A percentile compares a stretch with the other conserved stretches of the same genome.
Conservation (phyloP, 805 yeast species). For the Schwanniomyces vanrijiae region DNA sequence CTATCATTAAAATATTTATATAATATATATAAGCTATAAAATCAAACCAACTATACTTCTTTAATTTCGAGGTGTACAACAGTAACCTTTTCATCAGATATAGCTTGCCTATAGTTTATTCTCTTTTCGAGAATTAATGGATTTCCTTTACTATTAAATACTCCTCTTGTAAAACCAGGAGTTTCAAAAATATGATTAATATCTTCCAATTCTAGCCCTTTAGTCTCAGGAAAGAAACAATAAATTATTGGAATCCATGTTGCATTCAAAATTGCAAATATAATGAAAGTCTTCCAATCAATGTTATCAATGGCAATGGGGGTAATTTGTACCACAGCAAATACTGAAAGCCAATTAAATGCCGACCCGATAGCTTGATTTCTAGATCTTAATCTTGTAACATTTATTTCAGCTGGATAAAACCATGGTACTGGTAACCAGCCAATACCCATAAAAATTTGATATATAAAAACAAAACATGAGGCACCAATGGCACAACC, state of each 20-base stretch:
- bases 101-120: neutral
- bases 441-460: slow-evolving; percentile 25
- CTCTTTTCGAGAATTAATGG: neutral
- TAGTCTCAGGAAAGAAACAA: slow-evolving; percentile 22
- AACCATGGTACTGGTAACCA: slow-evolving; percentile 32
- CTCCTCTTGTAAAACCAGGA: slow-evolving; percentile 5
- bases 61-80: neutral
- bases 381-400: slow-evolving; percentile 28
- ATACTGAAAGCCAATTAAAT: slow-evolving; percentile 28
- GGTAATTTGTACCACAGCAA: slow-evolving; percentile 29
- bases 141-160: slow-evolving; percentile 1
- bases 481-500: slow-evolving; percentile 19
- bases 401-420: slow-evolving; percentile 30
- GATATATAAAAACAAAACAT: slow-evolving; percentile 22
- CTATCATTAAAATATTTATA: too few relatives aligned
- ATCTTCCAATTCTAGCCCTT: slow-evolving; percentile 18
- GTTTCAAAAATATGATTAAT: slow-evolving; percentile 6
- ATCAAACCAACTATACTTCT: neutral
- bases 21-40: too few relatives aligned
- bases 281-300: slow-evolving; percentile 30
- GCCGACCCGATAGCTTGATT: slow-evolving; percentile 28
- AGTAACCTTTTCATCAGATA: neutral
- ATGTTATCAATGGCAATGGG: slow-evolving; percentile 22
- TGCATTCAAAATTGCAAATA: slow-evolving; percentile 28
- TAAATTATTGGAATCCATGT: slow-evolving; percentile 9